A percentile compares a stretch with the other conserved stretches of the same genome.
phyloP scores from a whole-genome alignment of 2,329 filamentous ascomycete species.

The Myriangium duriaei region DNA sequence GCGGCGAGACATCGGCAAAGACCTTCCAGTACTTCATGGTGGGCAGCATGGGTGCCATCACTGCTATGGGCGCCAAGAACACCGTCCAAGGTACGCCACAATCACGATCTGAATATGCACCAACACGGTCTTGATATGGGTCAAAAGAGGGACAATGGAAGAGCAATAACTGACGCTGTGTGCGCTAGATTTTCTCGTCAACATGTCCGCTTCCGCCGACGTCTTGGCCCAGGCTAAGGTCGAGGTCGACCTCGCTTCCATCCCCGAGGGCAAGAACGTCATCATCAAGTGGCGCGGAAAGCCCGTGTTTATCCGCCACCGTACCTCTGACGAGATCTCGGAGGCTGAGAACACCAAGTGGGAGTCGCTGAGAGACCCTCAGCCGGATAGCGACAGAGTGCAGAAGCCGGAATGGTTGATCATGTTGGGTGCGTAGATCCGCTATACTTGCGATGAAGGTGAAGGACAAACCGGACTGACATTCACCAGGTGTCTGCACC shows the following conservation, averaged over 20 bases:
- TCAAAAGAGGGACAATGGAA: no score
- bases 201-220: conserved; percentile 98
- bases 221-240: conserved; percentile 99
- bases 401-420: conserved; percentile 98
- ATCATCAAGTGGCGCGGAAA: conserved; percentile 99
- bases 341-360: conserved; percentile 85
- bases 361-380: conserved; percentile 74
- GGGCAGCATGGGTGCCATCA: conserved; percentile 82
- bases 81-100: conserved; percentile 79
- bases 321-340: conserved; percentile 82
- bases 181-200: conserved; percentile 99
- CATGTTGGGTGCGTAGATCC: conserved; percentile 65
- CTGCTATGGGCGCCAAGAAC: conserved; percentile 89
- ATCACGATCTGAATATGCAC: no score
- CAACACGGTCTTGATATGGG: no score
- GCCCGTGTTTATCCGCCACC: conserved; percentile 99
- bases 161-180: no score
- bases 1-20: conserved; percentile 59
- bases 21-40: conserved; percentile 98
- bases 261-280: conserved; percentile 99
- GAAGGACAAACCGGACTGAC: conserved; percentile 18
- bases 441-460: background rate
- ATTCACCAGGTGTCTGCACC: conserved; percentile 77
- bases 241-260: conserved; percentile 81
- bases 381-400: conserved; percentile 82